Evolutionary conservation across 2,329 filamentous ascomycete species (phyloP), one percentile per base, ranked within the genome.

Genomic region (Penicillium hordei): DNA sequence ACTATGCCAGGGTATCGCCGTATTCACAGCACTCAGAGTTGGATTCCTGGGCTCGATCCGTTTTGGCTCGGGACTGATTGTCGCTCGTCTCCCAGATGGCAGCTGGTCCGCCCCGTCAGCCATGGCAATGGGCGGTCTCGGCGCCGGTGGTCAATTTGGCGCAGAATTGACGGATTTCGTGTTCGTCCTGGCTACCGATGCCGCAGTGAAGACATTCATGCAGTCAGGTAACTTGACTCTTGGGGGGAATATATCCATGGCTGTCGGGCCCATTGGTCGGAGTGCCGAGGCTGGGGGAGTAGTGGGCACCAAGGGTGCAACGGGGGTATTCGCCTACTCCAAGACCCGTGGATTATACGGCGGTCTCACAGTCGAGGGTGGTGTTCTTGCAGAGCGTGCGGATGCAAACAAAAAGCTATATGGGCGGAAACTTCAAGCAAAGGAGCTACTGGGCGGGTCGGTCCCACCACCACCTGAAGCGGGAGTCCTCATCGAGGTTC

Each of bases 391-490:
- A 61, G 94, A 97, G 78, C 86, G 93, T 60, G 88, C 91, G 76
- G 93, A 97, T 76, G 94, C 93, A 64, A 99, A 99, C 73, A 89
- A 96, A 78, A 96, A 96, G 78, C 83, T 99, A 57, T 99, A 99
- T 75, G 90, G 90, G 61, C 85, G 88, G 55, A 86, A 89, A 59
- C 83, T 90, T 74, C 92, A 90, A 8, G 93, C 94, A 19, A 80
- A 83, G 60, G 89, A 96, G 71, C 84, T 97, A 39, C 83, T 99
- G 38, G 85, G 84, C 57, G 94, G 93, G 29, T 81, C 83, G 25
- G 85, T 97, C 31, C 83, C 86, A 31, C 85, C 92, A 0, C 93
- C 94, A 2, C 84, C 89, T 0, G 88, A 90, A 58, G 91, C 93
- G 2, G 89, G 89, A 38, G 89, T 92, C 9, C 84, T 99, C 44